Evolutionary conservation across 2,329 filamentous ascomycete species (phyloP).

Genomic region (Fusarium solani-melongenae): DNA sequence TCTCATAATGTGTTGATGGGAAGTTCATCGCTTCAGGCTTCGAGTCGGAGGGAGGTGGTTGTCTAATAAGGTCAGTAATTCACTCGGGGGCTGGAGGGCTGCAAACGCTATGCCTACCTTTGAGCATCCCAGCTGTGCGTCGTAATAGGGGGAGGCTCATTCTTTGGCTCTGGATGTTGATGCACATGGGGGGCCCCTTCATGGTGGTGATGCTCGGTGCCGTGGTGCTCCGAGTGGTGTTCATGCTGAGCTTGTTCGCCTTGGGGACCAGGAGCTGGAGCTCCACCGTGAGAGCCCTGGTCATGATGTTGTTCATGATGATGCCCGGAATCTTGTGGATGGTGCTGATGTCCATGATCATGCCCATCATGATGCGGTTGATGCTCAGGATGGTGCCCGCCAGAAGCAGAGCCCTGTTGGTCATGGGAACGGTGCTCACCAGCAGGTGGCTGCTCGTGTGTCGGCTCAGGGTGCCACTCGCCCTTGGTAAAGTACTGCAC

Average conservation of each 20-base stretch:
- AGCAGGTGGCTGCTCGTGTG: slow-evolving; percentile 32
- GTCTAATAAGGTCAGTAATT: slow-evolving; percentile 55
- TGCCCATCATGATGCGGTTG: slow-evolving; percentile 10
- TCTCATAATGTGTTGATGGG: slow-evolving; percentile 80
- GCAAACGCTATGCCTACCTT: slow-evolving; percentile 52
- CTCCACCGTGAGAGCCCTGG: slow-evolving; percentile 25
- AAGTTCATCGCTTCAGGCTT: slow-evolving; percentile 89
- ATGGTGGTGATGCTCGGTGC: slow-evolving; percentile 31
- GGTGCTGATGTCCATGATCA: slow-evolving; percentile 9
- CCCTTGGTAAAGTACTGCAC: slow-evolving; percentile 66
- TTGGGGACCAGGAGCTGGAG: slow-evolving; percentile 36
- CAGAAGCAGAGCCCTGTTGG: slow-evolving; percentile 34
- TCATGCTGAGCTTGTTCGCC: slow-evolving; percentile 52
- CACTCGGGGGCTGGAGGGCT: neutral
- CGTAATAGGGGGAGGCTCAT: slow-evolving; percentile 36
- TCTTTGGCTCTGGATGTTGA: slow-evolving; percentile 35
- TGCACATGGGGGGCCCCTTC: slow-evolving; percentile 29
- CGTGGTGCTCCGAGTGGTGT: slow-evolving; percentile 48
- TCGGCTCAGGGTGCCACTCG: slow-evolving; percentile 54
- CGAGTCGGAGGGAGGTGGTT: slow-evolving; percentile 72
- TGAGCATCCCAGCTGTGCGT: slow-evolving; percentile 65
- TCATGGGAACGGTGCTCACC: slow-evolving; percentile 41
- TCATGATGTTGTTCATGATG: slow-evolving; percentile 31
- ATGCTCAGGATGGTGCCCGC: slow-evolving; percentile 31
- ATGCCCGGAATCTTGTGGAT: slow-evolving; percentile 24